Percentiles rank a stretch among this genome's conserved stretches.
These are phyloP conservation scores for Stagonosporopsis vannaccii DNA, from an alignment of 2,329 filamentous ascomycete genomes.

Conservation along the genomic window DNA sequence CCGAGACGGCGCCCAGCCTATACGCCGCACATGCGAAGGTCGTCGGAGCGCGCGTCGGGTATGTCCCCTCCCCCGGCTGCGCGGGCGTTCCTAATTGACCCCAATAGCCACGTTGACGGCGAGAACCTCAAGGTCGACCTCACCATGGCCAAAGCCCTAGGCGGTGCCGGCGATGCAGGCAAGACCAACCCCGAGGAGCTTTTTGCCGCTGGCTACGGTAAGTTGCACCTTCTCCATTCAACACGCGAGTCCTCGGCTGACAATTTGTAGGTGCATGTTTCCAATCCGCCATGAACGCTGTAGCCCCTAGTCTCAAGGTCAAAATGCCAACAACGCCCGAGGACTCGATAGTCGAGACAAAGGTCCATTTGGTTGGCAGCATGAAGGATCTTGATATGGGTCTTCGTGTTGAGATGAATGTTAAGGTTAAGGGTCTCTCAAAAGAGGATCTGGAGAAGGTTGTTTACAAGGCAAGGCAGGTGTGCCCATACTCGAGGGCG, in stretches of 20 bases:
- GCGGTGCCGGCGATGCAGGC: conserved; percentile 50
- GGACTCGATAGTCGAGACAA: conserved; percentile 51
- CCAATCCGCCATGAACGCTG: conserved; percentile 57
- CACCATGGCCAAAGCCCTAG: conserved; percentile 55
- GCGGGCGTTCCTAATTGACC: background rate
- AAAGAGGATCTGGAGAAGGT: conserved; percentile 47
- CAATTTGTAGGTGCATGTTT: conserved; percentile 55
- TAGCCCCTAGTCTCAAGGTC: conserved; percentile 51
- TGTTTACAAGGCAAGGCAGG: conserved; percentile 44
- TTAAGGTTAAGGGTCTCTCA: conserved; percentile 45
- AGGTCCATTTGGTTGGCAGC: conserved; percentile 55
- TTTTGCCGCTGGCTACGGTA: conserved; percentile 57
- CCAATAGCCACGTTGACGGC: conserved; percentile 39
- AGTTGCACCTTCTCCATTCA: no score
- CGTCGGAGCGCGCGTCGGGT: conserved; percentile 50
- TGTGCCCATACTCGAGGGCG: conserved; percentile 47
- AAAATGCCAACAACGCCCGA: conserved; percentile 51
- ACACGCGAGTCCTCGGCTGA: no score
- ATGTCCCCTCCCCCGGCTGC: background rate
- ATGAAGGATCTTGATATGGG: conserved; percentile 57
- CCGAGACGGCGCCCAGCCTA: conserved; percentile 49
- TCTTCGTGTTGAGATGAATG: conserved; percentile 54
- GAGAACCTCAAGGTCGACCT: conserved; percentile 50
- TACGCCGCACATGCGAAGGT: conserved; percentile 51
- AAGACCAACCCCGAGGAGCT: conserved; percentile 58